A percentile compares a stretch with the other conserved stretches of the same genome.
phyloP scores from a whole-genome alignment of 306 rosid genomes.

The Vigna unguiculata region DNA sequence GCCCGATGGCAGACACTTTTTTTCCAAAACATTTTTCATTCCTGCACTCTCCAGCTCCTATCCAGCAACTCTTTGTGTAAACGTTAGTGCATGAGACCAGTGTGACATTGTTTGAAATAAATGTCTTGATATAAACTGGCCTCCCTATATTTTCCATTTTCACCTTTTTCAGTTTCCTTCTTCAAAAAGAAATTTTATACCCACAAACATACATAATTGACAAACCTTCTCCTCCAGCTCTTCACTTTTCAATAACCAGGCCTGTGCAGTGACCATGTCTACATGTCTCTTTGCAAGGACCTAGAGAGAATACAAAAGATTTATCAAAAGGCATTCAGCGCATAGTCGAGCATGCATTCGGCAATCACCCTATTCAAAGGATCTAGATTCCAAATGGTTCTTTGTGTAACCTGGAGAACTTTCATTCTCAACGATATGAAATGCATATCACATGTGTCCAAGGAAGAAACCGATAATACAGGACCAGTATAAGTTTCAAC shows the following conservation, averaged over 20 bases:
- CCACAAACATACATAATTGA: conserved; percentile 25
- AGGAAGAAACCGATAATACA: conserved; percentile 14
- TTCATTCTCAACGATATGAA: neutral
- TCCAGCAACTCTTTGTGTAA: neutral
- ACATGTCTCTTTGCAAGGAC: conserved; percentile 85
- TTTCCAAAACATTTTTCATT: neutral
- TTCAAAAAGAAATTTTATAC: conserved; percentile 1
- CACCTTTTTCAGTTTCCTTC: neutral
- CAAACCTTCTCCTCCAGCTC: conserved; percentile 89
- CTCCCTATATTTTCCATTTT: conserved; percentile 9
- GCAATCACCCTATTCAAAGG: conserved; percentile 20
- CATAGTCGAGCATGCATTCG: conserved; percentile 30
- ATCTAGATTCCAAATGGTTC: conserved; percentile 12
- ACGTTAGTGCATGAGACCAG: neutral
- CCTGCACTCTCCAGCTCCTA: neutral
- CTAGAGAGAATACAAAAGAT: conserved; percentile 53
- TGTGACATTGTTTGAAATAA: conserved; percentile 23
- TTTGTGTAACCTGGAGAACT: neutral
- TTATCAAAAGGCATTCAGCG: conserved; percentile 33
- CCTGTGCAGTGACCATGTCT: conserved; percentile 72
- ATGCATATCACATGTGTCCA: neutral
- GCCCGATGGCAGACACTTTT: neutral
- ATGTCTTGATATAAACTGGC: conserved; percentile 20
- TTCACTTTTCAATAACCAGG: conserved; percentile 77
- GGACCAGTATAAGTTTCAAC: neutral